phyloP scores from a whole-genome alignment of 208 protist species.

The Phytomonas serpens region DNA sequence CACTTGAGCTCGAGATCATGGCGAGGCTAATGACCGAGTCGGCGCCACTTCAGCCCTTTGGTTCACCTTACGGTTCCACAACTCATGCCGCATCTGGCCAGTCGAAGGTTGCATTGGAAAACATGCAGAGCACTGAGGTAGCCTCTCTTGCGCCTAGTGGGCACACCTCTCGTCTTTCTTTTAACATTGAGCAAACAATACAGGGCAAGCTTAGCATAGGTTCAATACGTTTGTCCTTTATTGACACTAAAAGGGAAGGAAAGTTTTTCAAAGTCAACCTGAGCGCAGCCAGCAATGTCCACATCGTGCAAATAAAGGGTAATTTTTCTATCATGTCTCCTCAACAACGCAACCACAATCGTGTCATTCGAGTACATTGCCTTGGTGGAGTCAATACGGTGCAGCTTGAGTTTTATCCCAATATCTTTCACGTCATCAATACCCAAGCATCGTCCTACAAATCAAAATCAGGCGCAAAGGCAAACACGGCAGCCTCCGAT shows the following conservation, averaged over 20 bases:
- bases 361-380: constrained; percentile 31
- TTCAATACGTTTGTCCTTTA: constrained; percentile 25
- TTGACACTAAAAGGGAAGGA: constrained; percentile 38
- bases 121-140: neutral
- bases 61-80: no score
- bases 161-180: neutral
- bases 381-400: constrained; percentile 51
- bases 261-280: constrained; percentile 32
- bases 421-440: constrained; percentile 28
- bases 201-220: constrained; percentile 49
- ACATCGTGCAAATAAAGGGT: constrained; percentile 13
- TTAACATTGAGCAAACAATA: constrained; percentile 31
- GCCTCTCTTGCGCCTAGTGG: neutral
- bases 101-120: neutral
- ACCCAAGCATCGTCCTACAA: neutral
- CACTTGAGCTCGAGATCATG: neutral
- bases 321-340: neutral
- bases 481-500: no score
- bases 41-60: neutral
- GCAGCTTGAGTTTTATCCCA: constrained; percentile 27
- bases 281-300: constrained; percentile 21
- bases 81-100: neutral
- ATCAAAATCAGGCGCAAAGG: neutral
- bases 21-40: neutral
- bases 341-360: constrained; percentile 20